Conservation (phyloP, 2,329 filamentous ascomycete genomes). For the Blumeriella jaapii region DNA sequence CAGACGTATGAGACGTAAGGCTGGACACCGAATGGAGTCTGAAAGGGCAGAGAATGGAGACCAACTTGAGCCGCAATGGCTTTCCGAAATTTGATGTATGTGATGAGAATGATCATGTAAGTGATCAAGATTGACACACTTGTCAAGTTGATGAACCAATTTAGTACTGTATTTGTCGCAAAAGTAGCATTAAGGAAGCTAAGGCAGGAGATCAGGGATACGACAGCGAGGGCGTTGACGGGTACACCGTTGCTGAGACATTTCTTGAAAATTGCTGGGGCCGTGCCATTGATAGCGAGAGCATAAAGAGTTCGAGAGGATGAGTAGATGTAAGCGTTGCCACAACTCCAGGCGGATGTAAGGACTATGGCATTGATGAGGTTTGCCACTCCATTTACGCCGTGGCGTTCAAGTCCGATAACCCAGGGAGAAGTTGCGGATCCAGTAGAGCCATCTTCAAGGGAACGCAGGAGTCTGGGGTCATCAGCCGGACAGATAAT, state of each 20-base stretch:
- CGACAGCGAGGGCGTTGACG: conserved; percentile 32
- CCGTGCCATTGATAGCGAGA: conserved; percentile 38
- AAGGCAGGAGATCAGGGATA: conserved; percentile 32
- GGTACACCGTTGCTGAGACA: conserved; percentile 38
- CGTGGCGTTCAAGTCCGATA: conserved; percentile 34
- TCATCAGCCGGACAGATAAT: conserved; percentile 33
- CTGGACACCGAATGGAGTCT: conserved; percentile 32
- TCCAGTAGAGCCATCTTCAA: conserved; percentile 30
- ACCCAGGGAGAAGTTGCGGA: conserved; percentile 39
- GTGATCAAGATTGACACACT: conserved; percentile 36
- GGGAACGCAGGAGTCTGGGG: conserved; percentile 25
- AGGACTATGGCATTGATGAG: conserved; percentile 43
- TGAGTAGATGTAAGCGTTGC: conserved; percentile 40
- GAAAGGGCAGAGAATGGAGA: conserved; percentile 38
- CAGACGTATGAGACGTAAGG: conserved; percentile 41
- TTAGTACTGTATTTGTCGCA: conserved; percentile 35
- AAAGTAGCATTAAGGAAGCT: conserved; percentile 35
- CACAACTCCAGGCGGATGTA: conserved; percentile 40
- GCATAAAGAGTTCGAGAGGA: conserved; percentile 39
- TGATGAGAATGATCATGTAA: conserved; percentile 35
- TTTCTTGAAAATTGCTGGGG: conserved; percentile 36
- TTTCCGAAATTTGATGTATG: conserved; percentile 39
- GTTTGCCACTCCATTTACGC: conserved; percentile 35
- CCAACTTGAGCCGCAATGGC: conserved; percentile 39
- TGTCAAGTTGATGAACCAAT: conserved; percentile 39